These are phyloP conservation scores for Dimargaris verticillata DNA, from an alignment of 192 early-diverging fungal species.

Conservation along the genomic window DNA sequence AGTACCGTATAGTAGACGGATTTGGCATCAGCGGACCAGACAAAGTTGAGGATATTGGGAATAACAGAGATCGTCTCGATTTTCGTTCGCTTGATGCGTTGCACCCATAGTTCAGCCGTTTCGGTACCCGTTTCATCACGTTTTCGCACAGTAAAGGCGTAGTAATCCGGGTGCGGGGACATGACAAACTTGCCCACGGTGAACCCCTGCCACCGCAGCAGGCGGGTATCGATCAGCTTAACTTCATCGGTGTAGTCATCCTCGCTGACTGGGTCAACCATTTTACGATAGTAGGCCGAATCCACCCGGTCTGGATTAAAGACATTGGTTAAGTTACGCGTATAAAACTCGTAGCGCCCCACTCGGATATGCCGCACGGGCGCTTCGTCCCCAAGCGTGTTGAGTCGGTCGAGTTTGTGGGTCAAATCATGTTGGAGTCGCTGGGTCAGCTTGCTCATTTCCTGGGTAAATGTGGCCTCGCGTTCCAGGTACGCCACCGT, in stretches of 20 bases:
- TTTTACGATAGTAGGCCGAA: slow-evolving; percentile 5
- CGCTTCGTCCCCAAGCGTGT: slow-evolving; percentile 2
- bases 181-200: slow-evolving; percentile 4
- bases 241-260: slow-evolving; percentile 1
- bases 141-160: slow-evolving; percentile 5
- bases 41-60: slow-evolving; percentile 33
- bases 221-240: slow-evolving; percentile 8
- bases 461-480: slow-evolving; percentile 2
- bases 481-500: slow-evolving; percentile 2
- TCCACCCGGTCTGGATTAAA: neutral
- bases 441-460: slow-evolving; percentile 5
- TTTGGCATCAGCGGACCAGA: slow-evolving; percentile 38
- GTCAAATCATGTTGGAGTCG: neutral
- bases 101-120: slow-evolving; percentile 18
- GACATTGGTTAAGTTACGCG: neutral
- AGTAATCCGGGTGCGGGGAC: slow-evolving; percentile 7
- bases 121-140: slow-evolving; percentile 14
- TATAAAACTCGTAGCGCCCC: slow-evolving; percentile 2
- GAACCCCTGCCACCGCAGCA: slow-evolving; percentile 11
- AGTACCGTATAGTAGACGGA: slow-evolving; percentile 53
- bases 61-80: slow-evolving; percentile 14
- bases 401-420: neutral
- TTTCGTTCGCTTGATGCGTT: slow-evolving; percentile 11
- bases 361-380: neutral
- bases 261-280: neutral